A percentile compares a stretch with the other conserved stretches of the same genome.
These are phyloP conservation scores for Alloteropsis angusta DNA, from an alignment of 202 grass and related monocot species.

Conservation along the genomic window DNA sequence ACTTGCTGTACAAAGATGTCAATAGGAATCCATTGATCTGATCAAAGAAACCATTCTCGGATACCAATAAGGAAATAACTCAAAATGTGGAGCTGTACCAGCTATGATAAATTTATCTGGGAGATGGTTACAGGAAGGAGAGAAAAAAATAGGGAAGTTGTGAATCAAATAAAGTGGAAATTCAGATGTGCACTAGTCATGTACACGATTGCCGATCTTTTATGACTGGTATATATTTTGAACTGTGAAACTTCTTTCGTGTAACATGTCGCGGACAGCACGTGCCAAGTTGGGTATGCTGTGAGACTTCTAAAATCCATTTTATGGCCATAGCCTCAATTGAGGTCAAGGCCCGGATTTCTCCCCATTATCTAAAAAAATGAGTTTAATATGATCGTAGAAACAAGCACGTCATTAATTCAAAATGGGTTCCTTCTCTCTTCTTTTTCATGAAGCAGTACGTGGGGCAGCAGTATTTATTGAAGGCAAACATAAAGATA, in stretches of 20 bases:
- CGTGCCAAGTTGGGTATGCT: neutral
- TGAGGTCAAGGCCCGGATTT: too few species aligned
- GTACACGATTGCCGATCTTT: neutral
- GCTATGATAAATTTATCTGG: neutral
- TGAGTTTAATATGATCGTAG: neutral
- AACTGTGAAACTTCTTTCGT: neutral
- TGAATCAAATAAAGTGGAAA: neutral
- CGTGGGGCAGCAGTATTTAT: neutral
- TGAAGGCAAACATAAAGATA: neutral
- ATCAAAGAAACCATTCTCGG: conserved; percentile 15
- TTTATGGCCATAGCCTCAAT: neutral
- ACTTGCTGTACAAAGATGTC: conserved; percentile 95
- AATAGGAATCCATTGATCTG: conserved; percentile 72
- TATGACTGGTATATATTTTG: neutral
- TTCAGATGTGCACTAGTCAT: neutral
- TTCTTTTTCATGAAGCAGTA: neutral
- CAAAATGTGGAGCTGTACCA: neutral
- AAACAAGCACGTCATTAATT: neutral
- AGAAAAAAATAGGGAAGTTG: neutral
- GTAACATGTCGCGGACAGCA: neutral
- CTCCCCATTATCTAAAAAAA: too few species aligned
- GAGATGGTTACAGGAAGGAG: neutral
- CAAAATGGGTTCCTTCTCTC: neutral
- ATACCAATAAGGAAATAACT: neutral
- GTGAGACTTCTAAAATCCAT: neutral